Conservation (phyloP, 2,329 filamentous ascomycete genomes). For the Fusarium abutilonis region DNA sequence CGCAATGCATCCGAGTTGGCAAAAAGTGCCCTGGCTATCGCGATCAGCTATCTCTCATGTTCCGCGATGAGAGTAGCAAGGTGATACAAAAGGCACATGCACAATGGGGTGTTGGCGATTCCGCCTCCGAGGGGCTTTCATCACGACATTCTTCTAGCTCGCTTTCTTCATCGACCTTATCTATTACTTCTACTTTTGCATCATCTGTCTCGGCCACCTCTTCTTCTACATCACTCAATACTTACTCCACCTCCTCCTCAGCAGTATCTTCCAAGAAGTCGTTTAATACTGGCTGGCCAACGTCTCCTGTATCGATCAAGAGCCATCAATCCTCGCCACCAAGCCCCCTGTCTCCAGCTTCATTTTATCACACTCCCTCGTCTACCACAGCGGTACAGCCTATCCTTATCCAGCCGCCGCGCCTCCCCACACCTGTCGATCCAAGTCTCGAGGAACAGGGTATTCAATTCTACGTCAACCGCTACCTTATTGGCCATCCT, state of each 20-base stretch:
- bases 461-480: slow-evolving; percentile 61
- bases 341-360: slow-evolving; percentile 33
- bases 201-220: slow-evolving; percentile 24
- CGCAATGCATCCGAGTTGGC: slow-evolving; percentile 68
- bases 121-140: slow-evolving; percentile 25
- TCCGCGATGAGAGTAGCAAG: slow-evolving; percentile 72
- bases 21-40: slow-evolving; percentile 72
- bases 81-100: slow-evolving; percentile 68
- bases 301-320: slow-evolving; percentile 28
- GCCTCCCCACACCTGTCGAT: slow-evolving; percentile 49
- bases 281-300: slow-evolving; percentile 33
- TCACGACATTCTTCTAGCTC: slow-evolving; percentile 42
- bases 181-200: slow-evolving; percentile 31
- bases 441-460: slow-evolving; percentile 58
- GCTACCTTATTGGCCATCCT: slow-evolving; percentile 62
- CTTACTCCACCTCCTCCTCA: slow-evolving; percentile 16
- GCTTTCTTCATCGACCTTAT: slow-evolving; percentile 34
- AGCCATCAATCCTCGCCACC: slow-evolving; percentile 30
- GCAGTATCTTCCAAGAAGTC: slow-evolving; percentile 34
- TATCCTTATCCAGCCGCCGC: slow-evolving; percentile 14
- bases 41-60: slow-evolving; percentile 71
- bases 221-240: slow-evolving; percentile 30
- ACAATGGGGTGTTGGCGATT: slow-evolving; percentile 55
- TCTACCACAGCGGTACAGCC: slow-evolving; percentile 1
- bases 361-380: slow-evolving; percentile 11